Base-by-base conservation (phyloP, 75 land plant species). In the Larix kaempferi region DNA sequence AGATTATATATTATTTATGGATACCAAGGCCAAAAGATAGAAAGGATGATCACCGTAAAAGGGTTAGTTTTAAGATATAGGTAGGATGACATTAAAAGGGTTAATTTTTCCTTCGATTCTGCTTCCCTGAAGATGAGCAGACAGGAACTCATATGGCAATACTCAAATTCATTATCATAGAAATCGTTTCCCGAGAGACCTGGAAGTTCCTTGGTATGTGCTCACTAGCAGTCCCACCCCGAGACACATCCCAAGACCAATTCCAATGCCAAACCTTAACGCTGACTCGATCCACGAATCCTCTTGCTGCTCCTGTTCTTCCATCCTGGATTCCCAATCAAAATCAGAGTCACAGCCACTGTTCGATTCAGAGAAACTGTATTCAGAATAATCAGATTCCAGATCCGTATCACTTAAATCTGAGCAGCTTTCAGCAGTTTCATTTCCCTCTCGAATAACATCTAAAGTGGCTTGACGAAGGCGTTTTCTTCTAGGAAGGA, bases 401-500 rank as follows among this genome's bases (percentile, higher is more conserved):
- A 29, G 33, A 0, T 29, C 33, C 86, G 56, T 79, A 29, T 29
- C 33, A n/a, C 73, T 37, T 59, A 86, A 89, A 29, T 89, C 86
- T 21, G 78, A 86, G 82, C 88, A 29, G 33, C 33, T 29, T 29
- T 29, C 33, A 29, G 33, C 33, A 29, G 33, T 29, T 29, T 29
- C 33, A 29, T 29, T 29, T 29, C 33, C 33, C 33, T 29, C 92
- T 0, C 88, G 92, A 54, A 92, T 92, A 0, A 81, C 84, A 80
- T 92, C 94, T 56, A 92, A 75, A 58, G 62, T 56, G 21, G 74
- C 67, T 1, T 60, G 87, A 77, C 85, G 80, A 8, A 25, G 60
- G 16, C 14, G 27, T 74, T 82, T 89, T 73, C 74, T 78, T 59
- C 83, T 83, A 21, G 89, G 82, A 76, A 83, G 82, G 13, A 86